Evolutionary conservation across 192 early-diverging fungal genomes (phyloP).

Genomic region (Geosiphon pyriformis): DNA sequence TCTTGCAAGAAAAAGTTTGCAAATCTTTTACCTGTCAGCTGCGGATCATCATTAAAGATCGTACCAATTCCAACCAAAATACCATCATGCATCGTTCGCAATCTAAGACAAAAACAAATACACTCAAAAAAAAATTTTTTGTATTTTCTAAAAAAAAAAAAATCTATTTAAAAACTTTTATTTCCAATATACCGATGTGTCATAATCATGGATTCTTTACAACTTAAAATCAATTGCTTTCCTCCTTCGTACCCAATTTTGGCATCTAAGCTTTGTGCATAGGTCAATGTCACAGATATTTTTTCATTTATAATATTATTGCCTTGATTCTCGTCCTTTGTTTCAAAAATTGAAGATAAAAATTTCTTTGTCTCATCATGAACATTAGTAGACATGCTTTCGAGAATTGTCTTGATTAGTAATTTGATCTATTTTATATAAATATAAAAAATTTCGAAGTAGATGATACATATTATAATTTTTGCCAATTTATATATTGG

Average conservation of each 20-base stretch:
- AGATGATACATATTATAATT: too few species aligned
- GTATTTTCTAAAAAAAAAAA: background rate
- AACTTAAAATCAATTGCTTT: conserved; percentile 63
- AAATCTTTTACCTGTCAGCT: conserved; percentile 48
- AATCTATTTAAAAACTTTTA: background rate
- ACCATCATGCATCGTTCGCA: conserved; percentile 69
- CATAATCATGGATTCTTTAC: conserved; percentile 66
- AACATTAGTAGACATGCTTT: too few species aligned
- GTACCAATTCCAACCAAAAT: conserved; percentile 87
- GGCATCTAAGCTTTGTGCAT: conserved; percentile 85
- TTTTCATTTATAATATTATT: too few species aligned
- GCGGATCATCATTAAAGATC: conserved; percentile 74
- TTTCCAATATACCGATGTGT: conserved; percentile 57
- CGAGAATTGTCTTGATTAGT: too few species aligned
- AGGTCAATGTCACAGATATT: conserved; percentile 76
- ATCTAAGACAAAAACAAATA: conserved; percentile 23
- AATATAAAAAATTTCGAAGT: too few species aligned
- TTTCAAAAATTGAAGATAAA: too few species aligned
- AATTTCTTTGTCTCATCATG: too few species aligned
- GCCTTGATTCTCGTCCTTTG: too few species aligned
- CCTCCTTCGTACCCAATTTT: conserved; percentile 57
- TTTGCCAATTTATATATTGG: too few species aligned
- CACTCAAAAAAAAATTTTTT: background rate
- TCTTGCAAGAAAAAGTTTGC: background rate
- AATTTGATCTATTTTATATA: too few species aligned